Base-by-base conservation (phyloP, 2,329 filamentous ascomycete genomes). In the Colletotrichum lindemuthianum region DNA sequence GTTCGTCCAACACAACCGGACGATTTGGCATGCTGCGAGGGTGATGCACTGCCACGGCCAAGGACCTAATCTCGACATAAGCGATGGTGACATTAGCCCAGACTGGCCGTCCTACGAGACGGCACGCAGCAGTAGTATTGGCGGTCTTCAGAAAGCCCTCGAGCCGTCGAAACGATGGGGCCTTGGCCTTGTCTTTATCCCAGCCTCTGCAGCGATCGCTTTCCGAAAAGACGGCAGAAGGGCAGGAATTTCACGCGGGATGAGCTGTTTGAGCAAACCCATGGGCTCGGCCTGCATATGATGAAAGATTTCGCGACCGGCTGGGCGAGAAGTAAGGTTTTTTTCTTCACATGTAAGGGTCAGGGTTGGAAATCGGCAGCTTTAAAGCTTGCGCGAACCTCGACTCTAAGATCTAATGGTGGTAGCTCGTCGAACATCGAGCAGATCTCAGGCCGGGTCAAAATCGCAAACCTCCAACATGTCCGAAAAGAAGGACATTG, bases 1-100 rank as follows among this genome's bases (percentile, higher is more conserved):
- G 10, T 10, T 24, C 2, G 6, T n/a, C 9, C 2, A 32, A 1
- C 1, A 3, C 9, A 13, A 33, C 34, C 16, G 15, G 37, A 37
- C 16, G 39, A 24, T 56, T 33, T 37, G 15, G 39, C 9, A 8
- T 13, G 11, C n/a, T 2, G 24, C 39, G 36, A 51, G 8, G 9
- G 24, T 7, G 2, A 2, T 50, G 51, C 57, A 65, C 50, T 51
- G 61, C 51, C 61, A 52, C 57, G 8, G 61, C 57, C 57, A 65
- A 65, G 61, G 16, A n/a, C 34, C 16, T 32, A 32, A 36, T 3
- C 6, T 32, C 39, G 4, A 34, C 24, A 24, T 33, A 44, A 43
- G n/a, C 12, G 32, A 51, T 60, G 45, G 16, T 41, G 43, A n/a
- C 6, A 56, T 55, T 44, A 7, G 15, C n/a, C 12, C 33, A 11